Base-by-base conservation (phyloP, 768 basidiomycete species). In the Tylopilus rubrobrunneus region DNA sequence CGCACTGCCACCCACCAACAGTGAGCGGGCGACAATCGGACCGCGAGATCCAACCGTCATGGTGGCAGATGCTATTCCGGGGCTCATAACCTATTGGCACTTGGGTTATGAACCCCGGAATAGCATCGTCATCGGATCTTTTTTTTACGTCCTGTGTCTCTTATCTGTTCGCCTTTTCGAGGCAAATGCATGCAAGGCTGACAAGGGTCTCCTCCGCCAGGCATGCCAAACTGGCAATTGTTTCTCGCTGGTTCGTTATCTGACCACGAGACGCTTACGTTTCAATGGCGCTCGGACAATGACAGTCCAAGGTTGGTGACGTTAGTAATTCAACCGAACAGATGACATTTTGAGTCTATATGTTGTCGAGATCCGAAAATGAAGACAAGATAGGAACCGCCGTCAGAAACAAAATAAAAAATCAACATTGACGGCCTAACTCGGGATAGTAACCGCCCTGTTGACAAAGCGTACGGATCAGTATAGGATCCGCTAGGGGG, bases 41-140 rank as follows among this genome's bases (percentile, higher is more conserved):
- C 47, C 4, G 37, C 28, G 42, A 51, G 50, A 57, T 60, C 58
- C 39, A 56, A 40, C 41, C 50, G 14, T n/a, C 49, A 1, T 36
- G 49, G 49, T 65, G 62, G 57, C 56, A 52, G 7, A 39, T 37
- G 39, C 21, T 56, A 60, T 65, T 60, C 45, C 64, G 15, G 60
- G 64, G 60, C 64, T 67, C 64, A 65, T 67, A 62, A 64, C 62
- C 65, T 63, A 0, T 23, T 7, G 34, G 45, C 44, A 54, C 44
- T 27, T 8, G 31, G 7, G 31, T 31, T 31, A 31, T 31, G 31
- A 31, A 31, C 31, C 31, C 31, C 48, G 59, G 53, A 62, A 58
- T 53, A 52, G 39, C 42, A 1, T 48, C 47, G 55, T 62, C 57
- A 56, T 60, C 48, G 28, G 45, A 39, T 4, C 52, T 41, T 54